Evolutionary conservation across 257 asterid species (phyloP).

Genomic region (Lycium ferocissimum): DNA sequence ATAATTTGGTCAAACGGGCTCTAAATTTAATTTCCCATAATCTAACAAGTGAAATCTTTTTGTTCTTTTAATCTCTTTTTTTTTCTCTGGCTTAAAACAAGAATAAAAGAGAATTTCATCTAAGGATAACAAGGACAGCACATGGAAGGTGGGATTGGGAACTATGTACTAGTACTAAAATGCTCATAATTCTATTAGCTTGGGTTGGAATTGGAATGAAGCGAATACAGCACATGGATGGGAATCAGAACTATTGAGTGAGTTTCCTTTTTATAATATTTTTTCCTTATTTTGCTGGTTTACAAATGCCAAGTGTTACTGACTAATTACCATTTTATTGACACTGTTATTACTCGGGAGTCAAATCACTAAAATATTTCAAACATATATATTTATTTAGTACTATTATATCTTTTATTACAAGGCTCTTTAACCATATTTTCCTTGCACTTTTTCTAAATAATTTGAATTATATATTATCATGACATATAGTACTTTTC

Average conservation of each 20-base stretch:
- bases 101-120: not conserved
- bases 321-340: too few species aligned
- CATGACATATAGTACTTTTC: too few species aligned
- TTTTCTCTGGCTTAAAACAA: not conserved
- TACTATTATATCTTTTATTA: too few species aligned
- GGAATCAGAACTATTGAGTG: not conserved
- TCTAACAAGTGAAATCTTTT: not conserved
- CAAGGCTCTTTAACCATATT: too few species aligned
- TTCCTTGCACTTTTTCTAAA: too few species aligned
- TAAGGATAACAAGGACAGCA: not conserved
- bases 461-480: too few species aligned
- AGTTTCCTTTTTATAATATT: not conserved
- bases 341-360: too few species aligned
- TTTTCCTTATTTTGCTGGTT: not conserved
- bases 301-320: too few species aligned
- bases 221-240: not conserved
- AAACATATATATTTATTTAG: too few species aligned
- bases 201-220: slow-evolving; percentile 16
- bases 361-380: too few species aligned
- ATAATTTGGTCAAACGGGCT: too few species aligned
- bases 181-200: not conserved
- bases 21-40: not conserved
- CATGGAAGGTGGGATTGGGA: slow-evolving; percentile 11
- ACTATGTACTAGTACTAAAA: not conserved
- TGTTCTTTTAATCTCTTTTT: not conserved